Base-by-base conservation (phyloP, 2,329 filamentous ascomycete species). In the Trichoderma lentiforme region DNA sequence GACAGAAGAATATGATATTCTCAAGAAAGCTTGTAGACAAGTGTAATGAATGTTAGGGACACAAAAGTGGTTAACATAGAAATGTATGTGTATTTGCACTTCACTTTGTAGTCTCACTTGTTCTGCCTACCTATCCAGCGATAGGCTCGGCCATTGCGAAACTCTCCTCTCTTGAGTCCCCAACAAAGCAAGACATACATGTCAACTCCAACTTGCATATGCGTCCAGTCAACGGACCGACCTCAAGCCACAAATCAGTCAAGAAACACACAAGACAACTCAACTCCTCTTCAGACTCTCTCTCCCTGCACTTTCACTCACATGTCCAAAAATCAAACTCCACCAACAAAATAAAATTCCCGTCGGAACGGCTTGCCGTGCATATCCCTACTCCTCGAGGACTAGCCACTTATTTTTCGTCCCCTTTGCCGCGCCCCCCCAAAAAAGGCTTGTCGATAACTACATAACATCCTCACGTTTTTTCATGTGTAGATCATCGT, bases 311-410 rank as follows among this genome's bases (percentile, higher is more conserved):
- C 43, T 21, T 21, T 9, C 21, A 11, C n/a, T 47, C 43, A 47
- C 43, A 47, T 47, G 30, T 12, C 21, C 58, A 24, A 24, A 24
- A 36, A 39, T 39, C 36, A 18, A 57, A 57, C 32, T 36, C 30
- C 28, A 57, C 32, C 34, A 43, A 67, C 36, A 51, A 11, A 3
- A n/a, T n/a, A 47, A 66, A 57, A 57, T 67, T 28, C 64, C 64
- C 47, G 64, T 57, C 64, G 47, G 65, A 43, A 58, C 15, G 28
- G 24, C 18, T 12, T 68, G 53, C 65, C 65, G 65, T 68, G 65
- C 65, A 30, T 53, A 58, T 68, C 65, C 53, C 51, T 68, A 68
- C 65, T 58, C 24, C 51, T 58, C 61, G 36, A 47, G 18, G 56
- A 24, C 21, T 28, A 34, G 28, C 43, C 43, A 15, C 32, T 32